Base-by-base conservation (phyloP, 176 grass and related monocot genomes). In the Zizania latifolia region DNA sequence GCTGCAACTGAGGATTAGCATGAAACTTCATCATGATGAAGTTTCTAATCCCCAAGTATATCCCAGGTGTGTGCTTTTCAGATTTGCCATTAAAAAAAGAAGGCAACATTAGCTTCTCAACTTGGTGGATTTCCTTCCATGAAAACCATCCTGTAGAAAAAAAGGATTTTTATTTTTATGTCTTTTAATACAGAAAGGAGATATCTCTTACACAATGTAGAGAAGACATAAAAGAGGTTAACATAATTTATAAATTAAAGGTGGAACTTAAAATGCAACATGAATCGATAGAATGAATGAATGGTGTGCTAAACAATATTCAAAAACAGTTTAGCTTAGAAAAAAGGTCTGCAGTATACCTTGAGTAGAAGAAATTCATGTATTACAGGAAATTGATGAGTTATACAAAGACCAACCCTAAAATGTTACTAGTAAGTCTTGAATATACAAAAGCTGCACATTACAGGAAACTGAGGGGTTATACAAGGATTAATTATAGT, bases 1-100 rank as follows among this genome's bases (percentile, higher is more conserved):
- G 57, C 75, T 87, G 80, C 31, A 69, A 64, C 64, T 96, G 71
- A 45, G 92, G 92, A 48, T 96, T 83, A 35, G 67, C 73, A 70
- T 96, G 92, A 76, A 92, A 96, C 32, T 89, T 96, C 31, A 59
- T 87, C 83, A 96, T 89, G 64, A 95, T 89, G 21, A 69, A 87
- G 73, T 92, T 96, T 72, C 89, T 80, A 83, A 96, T 87, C 46
- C 31, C 66, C 77, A 89, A 44, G 81, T 96, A 96, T 55, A 87
- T 71, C 17, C 89, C 69, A 1, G 89, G 89, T 61, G 86, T 96
- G 29, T 58, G 36, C 27, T 62, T 89, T 54, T 92, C 81, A 3
- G 78, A 92, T 70, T 87, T 87, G 29, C 83, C 89, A 46, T 85
- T 68, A 67, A 96, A 96, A 76, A 96, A 96, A 22, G 86, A 87